phyloP scores from a whole-genome alignment of 75 land plant species.

The Chamaecyparis obtusa region DNA sequence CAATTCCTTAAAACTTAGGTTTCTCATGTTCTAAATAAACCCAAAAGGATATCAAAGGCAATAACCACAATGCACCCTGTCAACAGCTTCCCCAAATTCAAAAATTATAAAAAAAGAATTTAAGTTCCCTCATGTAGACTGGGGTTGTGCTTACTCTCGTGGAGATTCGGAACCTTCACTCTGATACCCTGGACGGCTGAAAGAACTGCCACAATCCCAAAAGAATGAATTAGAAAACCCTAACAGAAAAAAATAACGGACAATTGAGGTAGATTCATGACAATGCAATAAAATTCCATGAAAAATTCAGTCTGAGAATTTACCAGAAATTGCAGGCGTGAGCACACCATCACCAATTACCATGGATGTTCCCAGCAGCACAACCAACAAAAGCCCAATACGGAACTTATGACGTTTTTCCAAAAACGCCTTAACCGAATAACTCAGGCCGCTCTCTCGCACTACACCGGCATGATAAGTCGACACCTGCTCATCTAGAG shows the following conservation, averaged over 20 bases:
- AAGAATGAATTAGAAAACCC: neutral
- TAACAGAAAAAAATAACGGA: neutral
- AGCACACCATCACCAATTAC: slow-evolving; percentile 71
- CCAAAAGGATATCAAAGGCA: too few species aligned
- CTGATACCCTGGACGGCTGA: slow-evolving; percentile 49
- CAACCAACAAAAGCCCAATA: slow-evolving; percentile 35
- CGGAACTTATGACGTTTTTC: slow-evolving; percentile 42
- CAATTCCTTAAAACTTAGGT: neutral
- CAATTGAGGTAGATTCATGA: neutral
- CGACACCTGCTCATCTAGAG: slow-evolving; percentile 32
- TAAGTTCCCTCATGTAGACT: neutral
- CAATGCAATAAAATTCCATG: neutral
- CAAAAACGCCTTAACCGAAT: slow-evolving; percentile 28
- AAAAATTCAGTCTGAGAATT: neutral
- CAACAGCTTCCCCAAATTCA: too few species aligned
- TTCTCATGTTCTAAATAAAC: too few species aligned
- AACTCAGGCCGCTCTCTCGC: slow-evolving; percentile 11
- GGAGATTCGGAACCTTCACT: slow-evolving; percentile 30
- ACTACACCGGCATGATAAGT: slow-evolving; percentile 17
- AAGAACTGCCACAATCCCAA: slow-evolving; percentile 33
- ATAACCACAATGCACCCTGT: too few species aligned
- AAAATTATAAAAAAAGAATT: neutral
- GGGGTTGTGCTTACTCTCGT: slow-evolving; percentile 28
- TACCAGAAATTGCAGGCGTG: slow-evolving; percentile 76
- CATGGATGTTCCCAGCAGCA: slow-evolving; percentile 66